Evolutionary conservation across 2,329 filamentous ascomycete genomes (phyloP).

Genomic region (Sporothrix humicola): DNA sequence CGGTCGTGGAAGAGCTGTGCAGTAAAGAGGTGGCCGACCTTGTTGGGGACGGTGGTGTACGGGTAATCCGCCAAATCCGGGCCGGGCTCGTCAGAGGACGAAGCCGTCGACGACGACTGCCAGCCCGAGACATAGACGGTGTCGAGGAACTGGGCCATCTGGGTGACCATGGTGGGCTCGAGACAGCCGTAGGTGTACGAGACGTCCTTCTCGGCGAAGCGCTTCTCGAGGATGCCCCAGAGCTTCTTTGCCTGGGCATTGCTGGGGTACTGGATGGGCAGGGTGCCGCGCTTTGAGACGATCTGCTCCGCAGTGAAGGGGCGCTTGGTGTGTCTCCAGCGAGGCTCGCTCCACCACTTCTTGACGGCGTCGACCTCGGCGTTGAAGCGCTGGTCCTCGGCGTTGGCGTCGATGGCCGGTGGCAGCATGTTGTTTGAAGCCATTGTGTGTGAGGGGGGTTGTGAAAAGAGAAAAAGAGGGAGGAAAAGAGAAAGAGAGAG

Average conservation of each 20-base stretch:
- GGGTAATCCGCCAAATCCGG: constrained; percentile 98
- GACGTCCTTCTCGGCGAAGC: constrained; percentile 78
- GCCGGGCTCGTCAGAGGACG: constrained; percentile 91
- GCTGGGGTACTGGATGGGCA: constrained; percentile 91
- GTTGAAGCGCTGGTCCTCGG: constrained; percentile 71
- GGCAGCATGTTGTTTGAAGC: constrained; percentile 68
- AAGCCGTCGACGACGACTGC: constrained; percentile 97
- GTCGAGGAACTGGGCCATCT: constrained; percentile 99
- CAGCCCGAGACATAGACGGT: constrained; percentile 99
- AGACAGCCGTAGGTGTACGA: constrained; percentile 97
- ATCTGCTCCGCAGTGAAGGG: constrained; percentile 97
- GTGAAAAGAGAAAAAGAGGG: not conserved
- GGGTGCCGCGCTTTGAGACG: constrained; percentile 88
- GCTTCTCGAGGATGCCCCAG: constrained; percentile 84
- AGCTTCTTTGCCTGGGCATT: constrained; percentile 91
- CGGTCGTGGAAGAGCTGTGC: constrained; percentile 99
- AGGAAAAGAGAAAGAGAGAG: constrained; percentile 5
- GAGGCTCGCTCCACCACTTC: constrained; percentile 89
- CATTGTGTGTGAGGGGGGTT: constrained; percentile 49
- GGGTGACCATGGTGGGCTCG: constrained; percentile 97
- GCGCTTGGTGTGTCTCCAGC: constrained; percentile 92
- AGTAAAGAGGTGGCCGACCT: constrained; percentile 96
- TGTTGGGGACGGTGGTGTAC: constrained; percentile 96
- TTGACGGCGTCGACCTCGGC: constrained; percentile 87
- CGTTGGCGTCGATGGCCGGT: constrained; percentile 59